These are phyloP conservation scores for Trichoderma sp. DNA, from an alignment of 2,329 filamentous ascomycete genomes.

Conservation along the genomic window DNA sequence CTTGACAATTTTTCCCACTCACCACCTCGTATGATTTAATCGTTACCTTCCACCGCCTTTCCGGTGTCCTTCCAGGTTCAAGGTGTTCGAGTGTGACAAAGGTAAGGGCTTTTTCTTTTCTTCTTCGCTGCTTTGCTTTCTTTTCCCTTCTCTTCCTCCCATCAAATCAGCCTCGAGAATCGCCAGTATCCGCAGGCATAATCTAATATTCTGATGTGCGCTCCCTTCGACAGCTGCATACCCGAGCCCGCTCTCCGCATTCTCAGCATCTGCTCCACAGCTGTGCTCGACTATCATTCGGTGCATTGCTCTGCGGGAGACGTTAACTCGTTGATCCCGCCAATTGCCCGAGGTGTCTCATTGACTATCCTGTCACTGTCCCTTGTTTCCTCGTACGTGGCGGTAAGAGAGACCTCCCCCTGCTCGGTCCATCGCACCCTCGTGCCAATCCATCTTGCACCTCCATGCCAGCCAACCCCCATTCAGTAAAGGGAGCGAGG, in stretches of 20 bases:
- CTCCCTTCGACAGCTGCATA: conserved; percentile 39
- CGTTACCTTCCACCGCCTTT: conserved; percentile 10
- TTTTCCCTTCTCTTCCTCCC: background rate
- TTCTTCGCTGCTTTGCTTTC: background rate
- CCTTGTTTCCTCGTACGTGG: conserved; percentile 43
- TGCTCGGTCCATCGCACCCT: conserved; percentile 23
- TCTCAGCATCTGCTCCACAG: conserved; percentile 41
- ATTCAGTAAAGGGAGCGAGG: conserved; percentile 34
- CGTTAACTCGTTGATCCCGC: conserved; percentile 66
- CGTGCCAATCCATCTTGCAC: conserved; percentile 26
- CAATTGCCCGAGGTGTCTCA: conserved; percentile 44
- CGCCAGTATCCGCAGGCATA: conserved; percentile 3
- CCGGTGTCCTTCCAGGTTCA: conserved; percentile 3
- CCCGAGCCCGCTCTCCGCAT: conserved; percentile 38
- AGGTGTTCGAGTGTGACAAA: conserved; percentile 18
- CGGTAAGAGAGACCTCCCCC: conserved; percentile 51
- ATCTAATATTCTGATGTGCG: conserved; percentile 30
- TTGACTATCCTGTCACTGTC: conserved; percentile 43
- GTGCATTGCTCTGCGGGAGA: conserved; percentile 57
- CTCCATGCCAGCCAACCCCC: conserved; percentile 29
- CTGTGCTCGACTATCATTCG: conserved; percentile 46
- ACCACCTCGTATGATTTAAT: conserved; percentile 23
- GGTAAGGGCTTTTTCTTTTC: background rate
- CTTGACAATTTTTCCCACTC: conserved; percentile 11
- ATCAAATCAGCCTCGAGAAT: background rate